phyloP scores from a whole-genome alignment of 768 basidiomycete genomes.

The Pleurotus tuber-regium region DNA sequence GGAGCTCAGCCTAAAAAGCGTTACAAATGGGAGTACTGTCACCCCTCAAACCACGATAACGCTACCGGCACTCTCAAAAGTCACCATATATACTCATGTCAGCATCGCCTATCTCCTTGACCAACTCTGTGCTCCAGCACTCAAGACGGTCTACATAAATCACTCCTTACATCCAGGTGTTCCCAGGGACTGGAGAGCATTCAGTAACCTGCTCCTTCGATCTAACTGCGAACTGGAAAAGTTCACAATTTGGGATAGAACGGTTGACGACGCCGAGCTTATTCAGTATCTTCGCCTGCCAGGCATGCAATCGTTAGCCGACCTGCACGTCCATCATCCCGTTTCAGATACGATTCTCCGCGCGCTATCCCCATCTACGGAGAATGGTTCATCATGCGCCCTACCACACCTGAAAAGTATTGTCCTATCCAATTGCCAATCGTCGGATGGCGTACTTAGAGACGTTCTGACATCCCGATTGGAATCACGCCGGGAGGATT shows the following conservation, averaged over 20 bases:
- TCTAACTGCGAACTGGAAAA: slow-evolving; percentile 3
- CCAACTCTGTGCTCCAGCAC: not conserved
- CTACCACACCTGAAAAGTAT: not conserved
- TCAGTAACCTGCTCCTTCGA: not conserved
- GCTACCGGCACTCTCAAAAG: not conserved
- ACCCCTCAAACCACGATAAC: not conserved
- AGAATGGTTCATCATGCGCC: too few species aligned
- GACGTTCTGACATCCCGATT: not conserved
- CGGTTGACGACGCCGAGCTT: not conserved
- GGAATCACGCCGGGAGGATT: not conserved
- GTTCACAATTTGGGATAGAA: not conserved
- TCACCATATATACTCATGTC: not conserved
- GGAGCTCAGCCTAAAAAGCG: not conserved
- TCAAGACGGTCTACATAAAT: not conserved
- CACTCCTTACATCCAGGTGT: not conserved
- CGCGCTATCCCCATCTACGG: not conserved
- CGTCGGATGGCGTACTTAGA: not conserved
- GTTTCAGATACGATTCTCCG: not conserved
- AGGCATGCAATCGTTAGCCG: not conserved
- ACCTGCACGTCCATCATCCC: not conserved
- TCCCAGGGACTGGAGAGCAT: not conserved
- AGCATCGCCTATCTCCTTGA: not conserved
- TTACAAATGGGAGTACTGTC: not conserved
- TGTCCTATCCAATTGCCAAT: not conserved
- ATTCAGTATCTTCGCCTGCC: not conserved